These are phyloP conservation scores for Pascua guehoae DNA, from an alignment of 1,284 basidiomycete genomes.

Conservation along the genomic window DNA sequence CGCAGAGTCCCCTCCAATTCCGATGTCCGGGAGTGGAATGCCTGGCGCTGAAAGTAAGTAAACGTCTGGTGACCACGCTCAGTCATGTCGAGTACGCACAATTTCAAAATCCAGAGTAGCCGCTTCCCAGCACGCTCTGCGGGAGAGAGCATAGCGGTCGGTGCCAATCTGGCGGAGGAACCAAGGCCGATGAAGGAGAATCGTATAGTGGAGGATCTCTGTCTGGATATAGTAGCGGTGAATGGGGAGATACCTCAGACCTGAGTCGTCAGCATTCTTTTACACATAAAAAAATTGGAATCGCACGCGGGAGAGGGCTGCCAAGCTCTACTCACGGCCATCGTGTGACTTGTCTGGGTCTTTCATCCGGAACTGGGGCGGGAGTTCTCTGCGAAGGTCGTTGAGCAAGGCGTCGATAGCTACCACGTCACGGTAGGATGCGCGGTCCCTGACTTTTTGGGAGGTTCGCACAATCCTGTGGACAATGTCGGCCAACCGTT, in stretches of 20 bases:
- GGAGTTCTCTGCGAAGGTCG: conserved; percentile 68
- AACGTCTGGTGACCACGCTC: not conserved
- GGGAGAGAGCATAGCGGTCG: conserved; percentile 33
- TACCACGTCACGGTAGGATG: conserved; percentile 77
- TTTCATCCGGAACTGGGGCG: conserved; percentile 52
- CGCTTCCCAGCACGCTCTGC: conserved; percentile 42
- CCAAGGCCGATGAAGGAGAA: conserved; percentile 49
- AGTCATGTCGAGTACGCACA: conserved; percentile 14
- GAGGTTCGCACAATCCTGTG: conserved; percentile 76
- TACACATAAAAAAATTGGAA: not conserved
- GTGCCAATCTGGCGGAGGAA: conserved; percentile 38
- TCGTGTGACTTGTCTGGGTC: conserved; percentile 35
- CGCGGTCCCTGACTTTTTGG: conserved; percentile 72
- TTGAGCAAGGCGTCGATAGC: conserved; percentile 77
- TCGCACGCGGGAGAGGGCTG: no score
- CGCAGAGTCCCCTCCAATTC: conserved; percentile 42
- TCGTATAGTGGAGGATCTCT: conserved; percentile 43
- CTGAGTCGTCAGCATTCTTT: conserved; percentile 7
- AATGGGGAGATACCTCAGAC: conserved; percentile 37
- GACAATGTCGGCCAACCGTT: conserved; percentile 78
- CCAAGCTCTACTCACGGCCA: conserved; percentile 23
- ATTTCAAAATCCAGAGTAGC: conserved; percentile 41
- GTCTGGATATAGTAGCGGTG: conserved; percentile 48
- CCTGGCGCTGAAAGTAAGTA: conserved; percentile 26
- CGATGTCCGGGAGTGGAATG: conserved; percentile 41